Base-by-base conservation (phyloP, 139 green algal species). In the Tetradesmus lagerheimii region DNA sequence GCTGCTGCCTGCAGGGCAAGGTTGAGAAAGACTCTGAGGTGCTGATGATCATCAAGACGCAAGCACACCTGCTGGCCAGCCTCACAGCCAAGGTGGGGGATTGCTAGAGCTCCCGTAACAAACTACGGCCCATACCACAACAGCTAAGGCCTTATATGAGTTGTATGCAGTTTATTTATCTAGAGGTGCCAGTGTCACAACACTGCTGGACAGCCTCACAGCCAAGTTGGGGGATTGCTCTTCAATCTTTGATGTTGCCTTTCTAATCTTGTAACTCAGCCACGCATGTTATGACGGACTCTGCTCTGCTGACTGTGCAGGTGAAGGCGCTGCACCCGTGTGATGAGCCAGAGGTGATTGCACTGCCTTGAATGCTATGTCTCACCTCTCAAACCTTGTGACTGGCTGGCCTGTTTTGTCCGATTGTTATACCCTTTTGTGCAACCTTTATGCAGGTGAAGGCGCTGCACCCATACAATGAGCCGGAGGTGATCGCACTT, bases 31-130 rank as follows among this genome's bases (percentile, higher is more conserved):
- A 97, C 74, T 1, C 85, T 1, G 96, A 98, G 93, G 86, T 97
- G 87, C 91, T 98, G 85, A 91, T 98, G 0, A 95, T 98, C 57
- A 97, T 98, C 86, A 98, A 98, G 83, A 97, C 93, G 0, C 80
- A 62, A 29, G 18, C 75, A 64, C 0, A 20, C 15, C 77, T 90
- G 27, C 50, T 90, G 86, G 75, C 86, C 31, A 41, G 35, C 23
- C 86, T 90, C 25, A 90, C 86, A 25, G 45, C 27, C 2, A 85
- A 85, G 86, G 86, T 90, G 34, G 45, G 47, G 29, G 27, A 31
- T n/a, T n/a, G n/a, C n/a, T n/a, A n/a, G n/a, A n/a, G n/a, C n/a
- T n/a, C n/a, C n/a, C n/a, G n/a, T n/a, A n/a, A n/a, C n/a, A n/a
- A n/a, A n/a, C n/a, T n/a, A n/a, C n/a, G n/a, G n/a, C n/a, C n/a